Evolutionary conservation across 2,329 filamentous ascomycete genomes (phyloP).

Genomic region (Fusarium beomiforme): DNA sequence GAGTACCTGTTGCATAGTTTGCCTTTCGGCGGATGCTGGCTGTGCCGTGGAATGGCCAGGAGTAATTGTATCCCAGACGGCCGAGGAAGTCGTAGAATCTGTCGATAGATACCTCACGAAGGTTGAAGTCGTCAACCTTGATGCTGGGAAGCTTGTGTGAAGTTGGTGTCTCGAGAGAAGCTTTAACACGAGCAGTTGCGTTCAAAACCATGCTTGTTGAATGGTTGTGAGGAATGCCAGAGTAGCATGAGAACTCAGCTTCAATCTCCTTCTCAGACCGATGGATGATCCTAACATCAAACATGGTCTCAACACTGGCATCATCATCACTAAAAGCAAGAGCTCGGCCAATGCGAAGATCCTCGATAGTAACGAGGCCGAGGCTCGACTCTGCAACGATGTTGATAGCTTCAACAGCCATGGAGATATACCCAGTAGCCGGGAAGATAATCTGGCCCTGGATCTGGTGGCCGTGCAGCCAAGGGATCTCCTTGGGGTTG

Average conservation of each 20-base stretch:
- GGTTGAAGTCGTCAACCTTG: fast-evolving
- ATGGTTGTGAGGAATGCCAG: not conserved
- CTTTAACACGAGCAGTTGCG: not conserved
- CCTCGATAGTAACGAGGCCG: fast-evolving
- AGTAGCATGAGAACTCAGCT: not conserved
- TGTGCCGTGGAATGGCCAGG: not conserved
- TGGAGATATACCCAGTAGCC: not conserved
- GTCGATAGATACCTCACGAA: not conserved
- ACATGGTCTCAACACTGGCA: fast-evolving
- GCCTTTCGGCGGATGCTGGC: not conserved
- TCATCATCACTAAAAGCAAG: not conserved
- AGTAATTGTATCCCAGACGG: not conserved
- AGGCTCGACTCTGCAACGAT: fast-evolving
- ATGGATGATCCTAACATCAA: not conserved
- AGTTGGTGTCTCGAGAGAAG: fast-evolving
- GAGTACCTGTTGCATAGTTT: not conserved
- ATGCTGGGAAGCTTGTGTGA: fast-evolving
- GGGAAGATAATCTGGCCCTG: not conserved
- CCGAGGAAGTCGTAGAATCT: not conserved
- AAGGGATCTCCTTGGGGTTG: not conserved
- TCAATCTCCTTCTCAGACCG: fast-evolving
- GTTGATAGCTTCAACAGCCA: not conserved
- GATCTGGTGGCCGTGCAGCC: not conserved
- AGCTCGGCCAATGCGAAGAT: fast-evolving
- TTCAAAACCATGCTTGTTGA: not conserved